These are phyloP conservation scores for Saraca asoca DNA, from an alignment of 331 rosid genomes.

Conservation along the genomic window DNA sequence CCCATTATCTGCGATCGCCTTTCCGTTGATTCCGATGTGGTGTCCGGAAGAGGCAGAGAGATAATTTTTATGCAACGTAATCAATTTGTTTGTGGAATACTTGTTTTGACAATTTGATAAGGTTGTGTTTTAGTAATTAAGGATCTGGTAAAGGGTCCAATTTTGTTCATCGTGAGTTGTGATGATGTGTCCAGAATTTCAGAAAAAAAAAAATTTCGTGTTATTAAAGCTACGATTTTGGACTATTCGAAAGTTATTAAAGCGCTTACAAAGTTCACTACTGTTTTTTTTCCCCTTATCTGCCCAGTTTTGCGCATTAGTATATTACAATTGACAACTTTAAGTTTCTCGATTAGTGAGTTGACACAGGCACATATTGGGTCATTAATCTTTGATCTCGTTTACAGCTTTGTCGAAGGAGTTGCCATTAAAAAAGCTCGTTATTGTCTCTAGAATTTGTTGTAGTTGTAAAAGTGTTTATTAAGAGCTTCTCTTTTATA, in stretches of 20 bases:
- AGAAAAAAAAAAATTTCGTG: too few species aligned
- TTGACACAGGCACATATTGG: background rate
- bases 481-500: too few species aligned
- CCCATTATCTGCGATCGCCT: background rate
- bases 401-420: background rate
- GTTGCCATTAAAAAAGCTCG: too few species aligned
- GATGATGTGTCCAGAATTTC: too few species aligned
- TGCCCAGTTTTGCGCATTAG: background rate
- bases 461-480: too few species aligned
- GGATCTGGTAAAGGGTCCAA: constrained; percentile 28
- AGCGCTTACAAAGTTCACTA: background rate
- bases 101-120: background rate
- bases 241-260: too few species aligned
- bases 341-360: background rate
- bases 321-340: too few species aligned
- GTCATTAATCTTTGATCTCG: constrained; percentile 17
- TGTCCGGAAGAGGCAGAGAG: background rate
- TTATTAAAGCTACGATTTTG: too few species aligned
- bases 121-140: background rate
- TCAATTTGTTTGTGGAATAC: background rate
- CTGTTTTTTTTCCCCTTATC: too few species aligned
- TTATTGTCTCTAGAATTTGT: too few species aligned
- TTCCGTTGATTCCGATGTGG: background rate
- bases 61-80: background rate
- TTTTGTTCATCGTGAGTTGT: background rate